Base-by-base conservation (phyloP, 495 filamentous ascomycete genomes). In the Baudoinia panamericana region DNA sequence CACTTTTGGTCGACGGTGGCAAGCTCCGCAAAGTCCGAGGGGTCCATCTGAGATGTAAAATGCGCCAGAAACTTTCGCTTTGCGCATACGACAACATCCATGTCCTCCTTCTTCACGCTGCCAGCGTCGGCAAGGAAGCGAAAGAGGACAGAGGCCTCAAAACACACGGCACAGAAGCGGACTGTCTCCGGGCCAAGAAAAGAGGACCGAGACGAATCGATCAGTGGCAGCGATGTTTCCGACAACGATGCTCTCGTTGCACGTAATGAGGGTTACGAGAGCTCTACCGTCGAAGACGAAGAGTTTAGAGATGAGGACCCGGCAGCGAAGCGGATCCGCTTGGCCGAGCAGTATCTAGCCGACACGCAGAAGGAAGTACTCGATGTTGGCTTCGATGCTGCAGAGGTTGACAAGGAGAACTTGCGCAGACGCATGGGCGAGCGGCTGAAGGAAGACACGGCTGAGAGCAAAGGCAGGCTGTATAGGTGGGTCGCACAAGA, bases 291-390 rank as follows among this genome's bases (percentile, higher is more conserved):
- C 20, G 73, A 71, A n/a, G 62, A 63, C 10, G 69, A 67, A 19
- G 72, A 64, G 29, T 69, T 73, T 27, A 75, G 75, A 15, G 69
- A 73, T 50, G 92, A 95, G 62, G 96, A 90, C 10, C 84, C 78
- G 2, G 84, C 82, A 42, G 84, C 93, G 53, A 77, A 82, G 58
- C 72, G 90, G 42, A 59, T 93, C 51, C 77, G 87, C 52, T 73
- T 97, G 25, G 90, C 90, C 7, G 84, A 95, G 63, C 78, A 82
- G 48, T 96, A 96, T 58, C 68, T 97, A 31, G 81, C 92, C 13
- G 94, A 92, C 55, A 77, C 93, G 36, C 70, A 76, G 35, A 71
- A 81, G 36, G 86, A 95, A 55, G 81, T 92, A 19, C 74, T 57
- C 16, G 77, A 80, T 54, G 70, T 66, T 36, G 90, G 83, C 4